phyloP scores from a whole-genome alignment of 768 basidiomycete genomes.

The Exidia glandulosa region DNA sequence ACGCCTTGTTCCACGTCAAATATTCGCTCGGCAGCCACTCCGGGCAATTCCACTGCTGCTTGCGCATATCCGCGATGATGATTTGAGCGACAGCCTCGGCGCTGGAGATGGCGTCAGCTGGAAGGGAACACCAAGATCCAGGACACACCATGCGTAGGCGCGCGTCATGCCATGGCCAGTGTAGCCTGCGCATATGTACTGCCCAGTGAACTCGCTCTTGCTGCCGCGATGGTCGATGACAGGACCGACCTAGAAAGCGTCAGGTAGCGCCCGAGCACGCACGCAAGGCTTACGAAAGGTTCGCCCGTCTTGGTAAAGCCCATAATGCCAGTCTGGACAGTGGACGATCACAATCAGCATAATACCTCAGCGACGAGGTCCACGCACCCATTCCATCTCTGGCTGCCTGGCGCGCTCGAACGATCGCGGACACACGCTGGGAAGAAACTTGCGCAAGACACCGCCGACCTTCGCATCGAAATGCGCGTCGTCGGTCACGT shows the following conservation, averaged over 20 bases:
- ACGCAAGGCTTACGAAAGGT: slow-evolving; percentile 48
- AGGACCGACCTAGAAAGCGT: slow-evolving; percentile 46
- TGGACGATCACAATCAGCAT: neutral
- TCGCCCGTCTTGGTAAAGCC: slow-evolving; percentile 50
- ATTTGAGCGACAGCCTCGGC: slow-evolving; percentile 53
- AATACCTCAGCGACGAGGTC: neutral
- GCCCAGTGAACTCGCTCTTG: slow-evolving; percentile 34
- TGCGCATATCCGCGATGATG: slow-evolving; percentile 37
- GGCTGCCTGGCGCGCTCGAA: slow-evolving; percentile 39
- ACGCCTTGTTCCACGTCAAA: slow-evolving; percentile 12
- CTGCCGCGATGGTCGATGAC: slow-evolving; percentile 26
- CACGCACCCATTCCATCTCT: slow-evolving; percentile 73
- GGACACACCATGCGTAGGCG: slow-evolving; percentile 56
- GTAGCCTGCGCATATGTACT: slow-evolving; percentile 65
- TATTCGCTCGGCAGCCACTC: slow-evolving; percentile 48
- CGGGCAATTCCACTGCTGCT: slow-evolving; percentile 38
- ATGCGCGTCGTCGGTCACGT: slow-evolving; percentile 46
- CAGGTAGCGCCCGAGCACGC: neutral
- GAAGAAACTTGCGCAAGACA: slow-evolving; percentile 48
- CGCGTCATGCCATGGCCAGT: slow-evolving; percentile 76
- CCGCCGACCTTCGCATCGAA: slow-evolving; percentile 37
- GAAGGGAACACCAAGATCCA: neutral
- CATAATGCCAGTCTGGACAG: slow-evolving; percentile 68
- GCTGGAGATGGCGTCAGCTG: slow-evolving; percentile 21
- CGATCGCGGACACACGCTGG: slow-evolving; percentile 41